Percentiles rank a stretch among this genome's conserved stretches.
Evolutionary conservation across 164 flowering plant genomes (phyloP).

Genomic region (Kingdonia uniflora): DNA sequence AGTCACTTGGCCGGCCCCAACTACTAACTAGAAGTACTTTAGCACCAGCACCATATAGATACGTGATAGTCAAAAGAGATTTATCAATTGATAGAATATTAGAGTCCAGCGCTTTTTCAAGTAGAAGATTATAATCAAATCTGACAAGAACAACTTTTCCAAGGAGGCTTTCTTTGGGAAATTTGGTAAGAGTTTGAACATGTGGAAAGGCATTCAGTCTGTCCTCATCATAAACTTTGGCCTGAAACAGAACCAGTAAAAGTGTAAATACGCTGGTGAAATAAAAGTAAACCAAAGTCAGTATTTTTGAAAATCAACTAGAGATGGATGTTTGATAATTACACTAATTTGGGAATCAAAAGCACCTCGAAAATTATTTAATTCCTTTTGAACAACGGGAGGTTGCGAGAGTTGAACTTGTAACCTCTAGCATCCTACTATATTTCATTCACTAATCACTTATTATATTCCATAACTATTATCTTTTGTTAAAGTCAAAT

Average conservation of each 20-base stretch:
- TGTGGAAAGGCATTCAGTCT: slow-evolving; percentile 23
- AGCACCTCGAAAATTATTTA: no score
- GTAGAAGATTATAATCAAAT: slow-evolving; percentile 50
- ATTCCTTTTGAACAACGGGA: no score
- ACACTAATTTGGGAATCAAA: no score
- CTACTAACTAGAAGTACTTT: slow-evolving; percentile 48
- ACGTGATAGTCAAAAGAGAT: slow-evolving; percentile 45
- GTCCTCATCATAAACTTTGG: slow-evolving; percentile 15
- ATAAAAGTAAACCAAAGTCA: no score
- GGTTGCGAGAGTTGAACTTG: no score
- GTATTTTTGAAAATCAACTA: no score
- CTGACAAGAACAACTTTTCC: slow-evolving; percentile 69
- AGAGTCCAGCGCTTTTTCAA: slow-evolving; percentile 14
- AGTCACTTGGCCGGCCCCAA: slow-evolving; percentile 29
- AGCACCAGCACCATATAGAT: slow-evolving; percentile 56
- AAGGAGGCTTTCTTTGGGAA: slow-evolving; percentile 47
- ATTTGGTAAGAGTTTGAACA: slow-evolving; percentile 51
- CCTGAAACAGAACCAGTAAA: slow-evolving; percentile 29
- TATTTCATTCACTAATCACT: no score
- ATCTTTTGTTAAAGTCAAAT: no score
- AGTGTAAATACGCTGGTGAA: no score
- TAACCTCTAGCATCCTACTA: no score
- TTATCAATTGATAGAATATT: slow-evolving; percentile 13
- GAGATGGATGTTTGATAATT: no score
- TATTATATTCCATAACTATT: no score